Conservation (phyloP, 345 rosid species). For the Linum lewisii region DNA sequence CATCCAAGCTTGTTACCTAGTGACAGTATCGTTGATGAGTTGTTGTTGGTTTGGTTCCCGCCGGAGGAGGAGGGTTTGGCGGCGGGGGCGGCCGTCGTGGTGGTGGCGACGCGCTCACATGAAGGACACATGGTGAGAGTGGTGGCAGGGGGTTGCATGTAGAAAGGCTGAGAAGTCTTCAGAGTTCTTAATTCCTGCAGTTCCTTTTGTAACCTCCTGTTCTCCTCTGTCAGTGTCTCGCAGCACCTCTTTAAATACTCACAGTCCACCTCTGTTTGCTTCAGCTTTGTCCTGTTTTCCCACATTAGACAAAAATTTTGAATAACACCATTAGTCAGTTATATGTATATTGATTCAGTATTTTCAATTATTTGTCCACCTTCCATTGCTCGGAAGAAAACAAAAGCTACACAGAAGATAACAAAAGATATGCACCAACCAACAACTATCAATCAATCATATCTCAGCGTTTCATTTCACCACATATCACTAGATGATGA, state of each 20-base stretch:
- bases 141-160: conserved; percentile 98
- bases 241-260: conserved; percentile 87
- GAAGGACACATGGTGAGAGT: conserved; percentile 99
- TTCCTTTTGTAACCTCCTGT: conserved; percentile 80
- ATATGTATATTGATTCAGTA: background rate
- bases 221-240: conserved; percentile 82
- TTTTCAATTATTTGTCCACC: too few species aligned
- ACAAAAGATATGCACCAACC: background rate
- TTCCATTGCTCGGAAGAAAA: background rate
- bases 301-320: background rate
- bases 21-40: conserved; percentile 11
- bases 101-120: conserved; percentile 83
- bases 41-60: background rate
- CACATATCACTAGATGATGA: background rate
- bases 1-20: conserved; percentile 18
- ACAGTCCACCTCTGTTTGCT: conserved; percentile 92
- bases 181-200: conserved; percentile 54
- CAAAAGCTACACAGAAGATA: background rate
- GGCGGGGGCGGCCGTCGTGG: conserved; percentile 9
- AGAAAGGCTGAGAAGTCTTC: conserved; percentile 73
- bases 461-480: background rate
- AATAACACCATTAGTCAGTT: background rate
- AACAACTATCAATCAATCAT: background rate
- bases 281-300: conserved; percentile 76
- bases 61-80: background rate